Conservation (phyloP, 805 yeast genomes). For the Jamesozyma piceae region DNA sequence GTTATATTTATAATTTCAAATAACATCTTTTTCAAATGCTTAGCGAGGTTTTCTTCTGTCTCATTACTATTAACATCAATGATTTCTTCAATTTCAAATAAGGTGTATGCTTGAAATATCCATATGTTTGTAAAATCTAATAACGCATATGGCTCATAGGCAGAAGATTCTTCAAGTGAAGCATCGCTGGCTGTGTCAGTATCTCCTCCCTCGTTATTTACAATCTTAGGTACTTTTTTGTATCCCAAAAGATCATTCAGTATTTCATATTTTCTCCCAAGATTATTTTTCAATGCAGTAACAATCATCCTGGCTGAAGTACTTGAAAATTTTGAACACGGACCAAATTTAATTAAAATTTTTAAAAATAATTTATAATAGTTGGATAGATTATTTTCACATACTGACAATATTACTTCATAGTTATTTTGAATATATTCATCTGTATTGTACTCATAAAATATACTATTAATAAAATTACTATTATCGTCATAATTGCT, state of each 20-base stretch:
- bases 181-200: slow-evolving; percentile 4
- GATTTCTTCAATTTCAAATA: slow-evolving; percentile 10
- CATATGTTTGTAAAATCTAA: slow-evolving; percentile 27
- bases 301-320: slow-evolving; percentile 10
- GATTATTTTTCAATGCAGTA: slow-evolving; percentile 8
- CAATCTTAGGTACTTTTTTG: not conserved
- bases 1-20: slow-evolving; percentile 16
- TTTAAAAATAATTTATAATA: slow-evolving; percentile 13
- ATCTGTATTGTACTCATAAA: slow-evolving; percentile 16
- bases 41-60: not conserved
- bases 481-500: slow-evolving; percentile 5
- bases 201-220: not conserved
- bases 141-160: slow-evolving; percentile 9
- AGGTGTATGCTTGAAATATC: slow-evolving; percentile 25
- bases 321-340: slow-evolving; percentile 9
- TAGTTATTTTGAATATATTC: slow-evolving; percentile 19
- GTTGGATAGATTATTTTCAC: slow-evolving; percentile 6
- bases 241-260: slow-evolving; percentile 5
- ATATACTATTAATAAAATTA: slow-evolving; percentile 5
- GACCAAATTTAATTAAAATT: slow-evolving; percentile 18
- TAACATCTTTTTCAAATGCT: slow-evolving; percentile 11
- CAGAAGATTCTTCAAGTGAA: slow-evolving; percentile 6
- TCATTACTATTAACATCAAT: not conserved
- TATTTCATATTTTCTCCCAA: slow-evolving; percentile 3
- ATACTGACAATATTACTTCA: slow-evolving; percentile 12